Evolutionary conservation across 495 filamentous ascomycete species (phyloP).

Genomic region (Hyaloscypha variabilis): DNA sequence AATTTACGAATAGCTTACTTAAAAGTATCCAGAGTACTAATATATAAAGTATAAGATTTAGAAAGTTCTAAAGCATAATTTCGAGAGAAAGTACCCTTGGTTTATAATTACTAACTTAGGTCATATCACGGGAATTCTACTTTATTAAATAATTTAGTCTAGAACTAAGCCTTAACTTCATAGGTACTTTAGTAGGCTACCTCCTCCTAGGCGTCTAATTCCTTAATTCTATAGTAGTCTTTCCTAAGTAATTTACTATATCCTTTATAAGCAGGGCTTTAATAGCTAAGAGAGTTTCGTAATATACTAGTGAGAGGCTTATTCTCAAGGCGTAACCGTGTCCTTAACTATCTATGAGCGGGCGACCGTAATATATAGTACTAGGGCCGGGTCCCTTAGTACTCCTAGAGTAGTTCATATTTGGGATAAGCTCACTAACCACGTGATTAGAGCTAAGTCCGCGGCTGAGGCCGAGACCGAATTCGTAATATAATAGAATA

Average conservation of each 20-base stretch:
- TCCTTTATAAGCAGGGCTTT: too few relatives aligned
- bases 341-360: too few relatives aligned
- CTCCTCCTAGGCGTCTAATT: constrained; percentile 14
- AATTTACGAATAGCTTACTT: constrained; percentile 23
- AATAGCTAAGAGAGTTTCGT: constrained; percentile 16
- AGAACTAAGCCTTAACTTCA: constrained; percentile 19
- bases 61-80: constrained; percentile 23
- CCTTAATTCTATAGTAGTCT: constrained; percentile 16
- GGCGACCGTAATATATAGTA: too few relatives aligned
- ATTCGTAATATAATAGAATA: too few relatives aligned
- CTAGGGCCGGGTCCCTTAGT: too few relatives aligned
- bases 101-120: constrained; percentile 21
- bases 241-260: constrained; percentile 14
- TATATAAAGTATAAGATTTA: constrained; percentile 26
- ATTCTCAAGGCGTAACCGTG: too few relatives aligned
- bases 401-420: too few relatives aligned
- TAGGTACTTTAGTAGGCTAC: constrained; percentile 11
- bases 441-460: too few relatives aligned
- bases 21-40: constrained; percentile 22
- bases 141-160: constrained; percentile 12
- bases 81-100: constrained; percentile 18
- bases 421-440: too few relatives aligned
- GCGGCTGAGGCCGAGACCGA: too few relatives aligned
- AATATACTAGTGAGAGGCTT: constrained; percentile 19
- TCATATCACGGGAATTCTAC: constrained; percentile 18